phyloP scores from a whole-genome alignment of 2,329 filamentous ascomycete genomes.

The Pyrenophora tritici-repentis region DNA sequence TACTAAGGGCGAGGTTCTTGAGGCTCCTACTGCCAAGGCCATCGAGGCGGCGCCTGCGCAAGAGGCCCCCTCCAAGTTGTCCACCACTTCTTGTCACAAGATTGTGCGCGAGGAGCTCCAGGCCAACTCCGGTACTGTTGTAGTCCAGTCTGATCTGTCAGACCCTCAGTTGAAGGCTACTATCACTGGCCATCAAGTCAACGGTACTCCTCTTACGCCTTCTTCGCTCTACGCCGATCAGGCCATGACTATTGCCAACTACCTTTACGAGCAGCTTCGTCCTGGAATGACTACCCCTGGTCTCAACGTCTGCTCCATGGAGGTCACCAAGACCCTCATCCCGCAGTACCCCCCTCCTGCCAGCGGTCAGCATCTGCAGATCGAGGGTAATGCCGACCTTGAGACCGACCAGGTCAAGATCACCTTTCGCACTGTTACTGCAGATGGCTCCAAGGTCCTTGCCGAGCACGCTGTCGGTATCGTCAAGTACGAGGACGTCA shows the following conservation, averaged over 20 bases:
- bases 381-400: slow-evolving; percentile 65
- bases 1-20: slow-evolving; percentile 66
- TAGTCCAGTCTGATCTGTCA: slow-evolving; percentile 69
- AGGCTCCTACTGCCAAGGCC: slow-evolving; percentile 45
- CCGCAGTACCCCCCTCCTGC: slow-evolving; percentile 55
- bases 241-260: slow-evolving; percentile 68
- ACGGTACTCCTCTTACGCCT: slow-evolving; percentile 68
- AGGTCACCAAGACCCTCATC: slow-evolving; percentile 73
- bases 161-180: slow-evolving; percentile 66
- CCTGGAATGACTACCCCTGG: slow-evolving; percentile 62
- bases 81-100: slow-evolving; percentile 68
- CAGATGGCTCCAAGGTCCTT: slow-evolving; percentile 61
- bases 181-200: slow-evolving; percentile 69
- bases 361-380: slow-evolving; percentile 63
- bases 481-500: slow-evolving; percentile 64
- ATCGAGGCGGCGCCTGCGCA: slow-evolving; percentile 48
- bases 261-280: slow-evolving; percentile 67
- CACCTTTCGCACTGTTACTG: slow-evolving; percentile 62
- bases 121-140: slow-evolving; percentile 62
- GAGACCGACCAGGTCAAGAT: slow-evolving; percentile 61
- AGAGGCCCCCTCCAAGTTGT: slow-evolving; percentile 59
- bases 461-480: slow-evolving; percentile 66
- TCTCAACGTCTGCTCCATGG: slow-evolving; percentile 69
- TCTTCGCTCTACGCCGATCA: slow-evolving; percentile 69
- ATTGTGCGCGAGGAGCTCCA: slow-evolving; percentile 67